These are phyloP conservation scores for Pinus taeda DNA, from an alignment of 75 land plant genomes.

Conservation along the genomic window DNA sequence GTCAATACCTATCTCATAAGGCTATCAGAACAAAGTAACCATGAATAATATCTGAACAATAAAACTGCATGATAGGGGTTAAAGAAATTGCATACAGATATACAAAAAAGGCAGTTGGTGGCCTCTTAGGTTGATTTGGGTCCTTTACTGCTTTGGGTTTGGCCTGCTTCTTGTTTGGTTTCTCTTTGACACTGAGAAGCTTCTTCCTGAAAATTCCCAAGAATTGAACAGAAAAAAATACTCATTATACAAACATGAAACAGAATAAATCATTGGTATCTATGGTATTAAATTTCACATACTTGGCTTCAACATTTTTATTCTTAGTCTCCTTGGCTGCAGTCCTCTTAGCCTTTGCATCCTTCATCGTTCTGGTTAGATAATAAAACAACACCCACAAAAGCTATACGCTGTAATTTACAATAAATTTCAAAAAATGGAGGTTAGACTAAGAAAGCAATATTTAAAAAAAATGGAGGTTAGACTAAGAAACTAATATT, in stretches of 20 bases:
- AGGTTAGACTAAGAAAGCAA: background rate
- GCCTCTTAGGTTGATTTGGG: constrained; percentile 42
- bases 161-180: constrained; percentile 10
- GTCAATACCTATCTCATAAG: background rate
- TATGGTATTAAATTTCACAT: no score
- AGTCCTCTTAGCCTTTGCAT: constrained; percentile 2
- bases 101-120: constrained; percentile 38
- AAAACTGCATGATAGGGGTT: background rate
- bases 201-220: constrained; percentile 1
- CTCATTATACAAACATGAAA: no score
- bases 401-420: no score
- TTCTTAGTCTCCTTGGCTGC: background rate
- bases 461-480: no score
- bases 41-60: no score
- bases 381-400: background rate
- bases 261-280: no score
- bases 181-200: constrained; percentile 32
- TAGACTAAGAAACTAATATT: background rate
- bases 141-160: constrained; percentile 21
- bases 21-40: background rate
- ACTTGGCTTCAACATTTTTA: no score
- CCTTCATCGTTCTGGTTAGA: background rate
- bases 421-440: background rate
- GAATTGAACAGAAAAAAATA: background rate
- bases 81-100: constrained; percentile 24